Evolutionary conservation across 1,139 yeast genomes (phyloP).

Genomic region (Yamadazyma sp.): DNA sequence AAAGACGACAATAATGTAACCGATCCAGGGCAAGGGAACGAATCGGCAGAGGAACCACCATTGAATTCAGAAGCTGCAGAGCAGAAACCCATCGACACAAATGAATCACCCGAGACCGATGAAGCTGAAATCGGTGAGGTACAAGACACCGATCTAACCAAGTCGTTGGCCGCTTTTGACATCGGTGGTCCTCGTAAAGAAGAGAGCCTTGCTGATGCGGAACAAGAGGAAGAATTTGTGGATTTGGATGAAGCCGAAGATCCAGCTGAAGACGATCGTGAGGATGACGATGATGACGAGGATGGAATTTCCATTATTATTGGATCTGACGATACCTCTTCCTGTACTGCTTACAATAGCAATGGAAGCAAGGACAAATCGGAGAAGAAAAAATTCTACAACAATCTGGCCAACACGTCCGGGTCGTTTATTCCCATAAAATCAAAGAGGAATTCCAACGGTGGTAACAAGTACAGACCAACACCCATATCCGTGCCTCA

Average conservation of each 20-base stretch:
- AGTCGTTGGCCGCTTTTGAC: constrained; percentile 8
- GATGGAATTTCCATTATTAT: constrained; percentile 47
- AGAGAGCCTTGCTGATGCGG: constrained; percentile 18
- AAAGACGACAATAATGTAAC: constrained; percentile 19
- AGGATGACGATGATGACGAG: constrained; percentile 39
- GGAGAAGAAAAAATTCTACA: constrained; percentile 15
- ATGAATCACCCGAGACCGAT: neutral
- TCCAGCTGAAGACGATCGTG: constrained; percentile 32
- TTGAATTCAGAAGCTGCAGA: neutral
- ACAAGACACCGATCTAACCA: constrained; percentile 1
- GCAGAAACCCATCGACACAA: neutral
- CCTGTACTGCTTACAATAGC: constrained; percentile 23
- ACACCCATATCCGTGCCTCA: constrained; percentile 11
- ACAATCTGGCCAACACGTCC: constrained; percentile 20
- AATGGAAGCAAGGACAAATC: constrained; percentile 6
- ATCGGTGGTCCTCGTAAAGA: constrained; percentile 14
- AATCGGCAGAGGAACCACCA: too few relatives aligned
- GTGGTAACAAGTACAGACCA: constrained; percentile 16
- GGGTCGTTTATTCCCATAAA: constrained; percentile 21
- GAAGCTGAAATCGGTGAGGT: neutral
- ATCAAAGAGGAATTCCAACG: constrained; percentile 25
- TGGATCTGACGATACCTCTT: constrained; percentile 38
- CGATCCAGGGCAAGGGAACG: neutral
- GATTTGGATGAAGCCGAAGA: constrained; percentile 28
- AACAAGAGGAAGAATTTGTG: constrained; percentile 20